Evolutionary conservation across 345 rosid species (phyloP).

Genomic region (Salix dunnii): DNA sequence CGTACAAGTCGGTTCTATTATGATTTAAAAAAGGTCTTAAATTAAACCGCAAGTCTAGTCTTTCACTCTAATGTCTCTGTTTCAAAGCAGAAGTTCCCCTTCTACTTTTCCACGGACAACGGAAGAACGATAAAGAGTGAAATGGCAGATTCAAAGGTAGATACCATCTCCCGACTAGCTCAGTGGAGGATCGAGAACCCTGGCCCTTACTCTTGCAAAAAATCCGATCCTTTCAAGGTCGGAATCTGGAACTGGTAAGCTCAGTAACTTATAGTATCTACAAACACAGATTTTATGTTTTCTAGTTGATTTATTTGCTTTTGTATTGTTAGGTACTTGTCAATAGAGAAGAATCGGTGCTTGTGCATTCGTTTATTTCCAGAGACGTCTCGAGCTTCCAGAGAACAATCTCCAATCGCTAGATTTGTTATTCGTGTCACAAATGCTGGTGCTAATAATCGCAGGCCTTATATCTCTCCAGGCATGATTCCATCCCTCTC

Average conservation of each 20-base stretch:
- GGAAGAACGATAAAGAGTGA: not conserved
- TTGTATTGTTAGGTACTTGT: constrained; percentile 55
- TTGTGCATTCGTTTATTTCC: constrained; percentile 73
- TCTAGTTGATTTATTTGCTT: not conserved
- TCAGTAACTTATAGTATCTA: not conserved
- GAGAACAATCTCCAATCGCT: constrained; percentile 80
- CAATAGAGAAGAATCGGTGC: constrained; percentile 78
- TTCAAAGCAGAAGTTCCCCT: not conserved
- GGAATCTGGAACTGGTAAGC: constrained; percentile 94
- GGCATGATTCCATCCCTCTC: constrained; percentile 24
- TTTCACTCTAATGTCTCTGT: not conserved
- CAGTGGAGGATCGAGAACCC: constrained; percentile 90
- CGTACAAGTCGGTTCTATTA: not conserved
- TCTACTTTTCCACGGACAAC: not conserved
- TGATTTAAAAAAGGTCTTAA: no score
- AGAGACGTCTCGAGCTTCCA: constrained; percentile 59
- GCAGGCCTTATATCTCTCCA: constrained; percentile 51
- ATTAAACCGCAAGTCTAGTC: not conserved
- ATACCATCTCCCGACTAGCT: constrained; percentile 82
- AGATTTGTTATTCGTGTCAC: constrained; percentile 70
- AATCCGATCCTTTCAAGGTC: constrained; percentile 82
- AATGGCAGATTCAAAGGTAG: constrained; percentile 79
- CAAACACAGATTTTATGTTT: not conserved
- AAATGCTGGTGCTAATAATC: constrained; percentile 39
- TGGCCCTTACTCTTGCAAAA: constrained; percentile 69